These are phyloP conservation scores for Centrapalus pauciflorus DNA, from an alignment of 129 eudicot genomes.

Conservation along the genomic window DNA sequence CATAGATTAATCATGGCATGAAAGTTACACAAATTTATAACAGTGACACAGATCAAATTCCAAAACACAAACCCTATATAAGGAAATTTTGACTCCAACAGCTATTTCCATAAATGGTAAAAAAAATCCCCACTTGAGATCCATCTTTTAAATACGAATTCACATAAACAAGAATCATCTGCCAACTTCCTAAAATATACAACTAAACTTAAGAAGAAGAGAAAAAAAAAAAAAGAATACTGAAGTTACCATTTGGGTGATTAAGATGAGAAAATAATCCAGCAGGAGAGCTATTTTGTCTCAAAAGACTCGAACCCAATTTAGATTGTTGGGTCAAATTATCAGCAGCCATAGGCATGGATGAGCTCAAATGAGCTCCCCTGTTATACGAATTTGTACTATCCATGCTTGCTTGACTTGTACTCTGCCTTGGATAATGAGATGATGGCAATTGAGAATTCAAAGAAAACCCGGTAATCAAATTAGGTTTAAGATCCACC, in stretches of 20 bases:
- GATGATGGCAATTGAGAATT: constrained; percentile 55
- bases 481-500: constrained; percentile 32
- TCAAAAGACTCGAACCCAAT: constrained; percentile 48
- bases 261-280: constrained; percentile 54
- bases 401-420: constrained; percentile 29
- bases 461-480: constrained; percentile 30
- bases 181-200: not conserved
- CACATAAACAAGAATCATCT: not conserved
- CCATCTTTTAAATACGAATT: not conserved
- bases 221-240: not conserved
- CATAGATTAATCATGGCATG: not conserved
- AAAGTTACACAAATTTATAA: not conserved
- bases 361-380: constrained; percentile 27
- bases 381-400: constrained; percentile 10
- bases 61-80: constrained; percentile 25
- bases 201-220: not conserved
- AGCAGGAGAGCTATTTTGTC: constrained; percentile 94
- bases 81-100: constrained; percentile 17
- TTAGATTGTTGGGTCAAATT: constrained; percentile 20
- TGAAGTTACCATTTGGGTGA: constrained; percentile 56
- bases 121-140: constrained; percentile 9
- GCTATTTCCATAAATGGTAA: constrained; percentile 35
- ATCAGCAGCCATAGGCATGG: constrained; percentile 32
- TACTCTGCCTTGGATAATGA: constrained; percentile 46
- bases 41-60: constrained; percentile 10